These are phyloP conservation scores for Emericellopsis atlantica DNA, from an alignment of 2,329 filamentous ascomycete species.

Conservation along the genomic window DNA sequence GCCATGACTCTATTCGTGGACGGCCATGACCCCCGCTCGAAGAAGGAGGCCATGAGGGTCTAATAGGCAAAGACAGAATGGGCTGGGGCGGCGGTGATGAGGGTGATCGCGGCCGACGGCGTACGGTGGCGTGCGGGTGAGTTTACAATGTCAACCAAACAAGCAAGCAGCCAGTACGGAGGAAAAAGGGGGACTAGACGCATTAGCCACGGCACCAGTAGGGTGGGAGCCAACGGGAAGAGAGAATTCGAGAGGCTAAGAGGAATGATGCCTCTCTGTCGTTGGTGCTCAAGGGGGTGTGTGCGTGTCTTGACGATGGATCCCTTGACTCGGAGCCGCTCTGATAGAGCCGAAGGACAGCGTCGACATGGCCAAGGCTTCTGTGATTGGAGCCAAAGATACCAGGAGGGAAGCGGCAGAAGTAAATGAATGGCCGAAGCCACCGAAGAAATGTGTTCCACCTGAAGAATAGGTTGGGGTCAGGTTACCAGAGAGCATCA, in stretches of 20 bases:
- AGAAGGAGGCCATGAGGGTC: slow-evolving; percentile 18
- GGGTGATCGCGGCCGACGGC: slow-evolving; percentile 1
- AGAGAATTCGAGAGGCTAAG: not conserved
- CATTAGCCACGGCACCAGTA: not conserved
- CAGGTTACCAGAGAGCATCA: not conserved
- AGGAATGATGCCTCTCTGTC: too few species aligned
- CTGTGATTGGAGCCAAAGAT: too few species aligned
- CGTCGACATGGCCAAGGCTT: too few species aligned
- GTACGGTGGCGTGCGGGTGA: not conserved
- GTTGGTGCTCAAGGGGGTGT: not conserved
- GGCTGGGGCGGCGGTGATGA: not conserved
- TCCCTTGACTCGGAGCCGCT: too few species aligned
- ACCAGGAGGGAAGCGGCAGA: too few species aligned
- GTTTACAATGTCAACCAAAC: not conserved
- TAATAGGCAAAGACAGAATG: not conserved
- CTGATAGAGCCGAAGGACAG: too few species aligned
- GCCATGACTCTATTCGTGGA: slow-evolving; percentile 27
- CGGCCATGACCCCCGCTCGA: slow-evolving; percentile 10
- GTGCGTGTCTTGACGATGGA: not conserved
- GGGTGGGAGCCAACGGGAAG: not conserved
- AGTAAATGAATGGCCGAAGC: not conserved
- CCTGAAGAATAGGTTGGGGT: not conserved
- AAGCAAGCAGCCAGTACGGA: too few species aligned
- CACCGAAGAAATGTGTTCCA: not conserved
- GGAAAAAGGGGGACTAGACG: too few species aligned